Evolutionary conservation across 169 alveolate species (phyloP), one percentile per base, ranked within the genome.

Genomic region (Cryptosporidium ubiquitum): DNA sequence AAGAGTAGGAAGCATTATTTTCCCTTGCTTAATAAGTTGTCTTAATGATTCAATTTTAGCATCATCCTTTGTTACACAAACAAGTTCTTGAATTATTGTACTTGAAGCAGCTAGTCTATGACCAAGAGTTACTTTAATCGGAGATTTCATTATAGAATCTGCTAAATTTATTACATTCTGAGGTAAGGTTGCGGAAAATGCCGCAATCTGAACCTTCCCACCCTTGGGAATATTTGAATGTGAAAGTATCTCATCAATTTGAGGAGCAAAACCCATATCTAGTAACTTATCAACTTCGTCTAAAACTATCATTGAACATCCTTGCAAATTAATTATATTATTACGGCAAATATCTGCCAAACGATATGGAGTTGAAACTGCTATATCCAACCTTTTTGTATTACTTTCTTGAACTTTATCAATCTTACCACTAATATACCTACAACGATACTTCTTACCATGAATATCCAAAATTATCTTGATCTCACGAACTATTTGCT

Each of bases 121-220:
- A 7, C 97, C 97, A 49, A 95, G 92, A n/a, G 84, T 66, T 5
- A 96, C 92, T 61, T 94, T 94, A 0, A 93, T 70, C 35, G 96
- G 96, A 84, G 68, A 33, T 40, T 73, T 69, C 74, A 91, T 84
- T 58, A 84, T 84, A 14, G 93, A 68, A 4, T 91, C 71, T 33
- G 93, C 93, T 9, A 91, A 26, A 47, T 89, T 69, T n/a, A 70
- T 93, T 39, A 93, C 91, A 68, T 85, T 93, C 37, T 95, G 95
- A 44, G 94, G 92, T 89, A 96, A 91, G 1, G 98, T 96, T 23
- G 97, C 98, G 68, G 96, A 91, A 69, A 94, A 96, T 40, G 95
- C 92, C 58, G 91, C 91, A 29, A 85, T 42, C 44, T 85, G 91
- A 18, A 85, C 85, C 44, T 44, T 85, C 47, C 39, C 47, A 70